A percentile compares a stretch with the other conserved stretches of the same genome.
Evolutionary conservation across 768 basidiomycete species (phyloP).

Genomic region (Mycena chlorophos): DNA sequence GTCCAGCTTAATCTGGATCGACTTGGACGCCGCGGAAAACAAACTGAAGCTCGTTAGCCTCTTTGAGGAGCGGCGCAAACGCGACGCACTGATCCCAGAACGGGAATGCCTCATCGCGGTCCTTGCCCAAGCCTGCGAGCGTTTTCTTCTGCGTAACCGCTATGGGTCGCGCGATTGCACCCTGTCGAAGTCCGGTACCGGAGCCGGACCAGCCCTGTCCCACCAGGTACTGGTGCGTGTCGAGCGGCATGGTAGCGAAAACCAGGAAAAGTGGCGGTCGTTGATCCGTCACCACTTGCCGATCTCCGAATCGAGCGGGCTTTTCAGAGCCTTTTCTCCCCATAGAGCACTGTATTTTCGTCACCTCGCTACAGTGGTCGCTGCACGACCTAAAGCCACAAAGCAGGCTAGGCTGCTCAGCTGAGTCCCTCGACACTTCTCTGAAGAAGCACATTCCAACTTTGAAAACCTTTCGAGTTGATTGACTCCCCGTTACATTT

Average conservation of each 20-base stretch:
- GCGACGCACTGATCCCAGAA: conserved; percentile 95
- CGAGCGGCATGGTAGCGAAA: conserved; percentile 66
- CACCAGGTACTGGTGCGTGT: conserved; percentile 70
- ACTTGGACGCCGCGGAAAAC: conserved; percentile 78
- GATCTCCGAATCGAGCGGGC: too few relatives aligned
- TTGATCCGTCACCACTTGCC: not conserved
- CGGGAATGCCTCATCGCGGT: conserved; percentile 92
- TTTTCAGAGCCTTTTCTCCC: too few relatives aligned
- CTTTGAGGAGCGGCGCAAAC: not conserved
- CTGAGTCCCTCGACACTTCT: too few relatives aligned
- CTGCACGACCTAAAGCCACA: too few relatives aligned
- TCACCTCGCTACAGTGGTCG: too few relatives aligned
- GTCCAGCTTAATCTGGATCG: conserved; percentile 71
- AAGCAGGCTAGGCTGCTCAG: too few relatives aligned
- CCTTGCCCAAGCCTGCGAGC: conserved; percentile 85
- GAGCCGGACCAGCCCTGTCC: conserved; percentile 88
- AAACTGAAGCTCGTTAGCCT: conserved; percentile 48
- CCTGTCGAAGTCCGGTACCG: conserved; percentile 81
- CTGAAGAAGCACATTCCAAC: too few relatives aligned
- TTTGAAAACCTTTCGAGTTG: too few relatives aligned
- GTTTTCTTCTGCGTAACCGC: conserved; percentile 82
- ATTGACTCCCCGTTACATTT: too few relatives aligned
- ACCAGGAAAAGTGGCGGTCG: not conserved
- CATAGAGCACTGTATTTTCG: too few relatives aligned
- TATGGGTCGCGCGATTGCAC: conserved; percentile 75